These are phyloP conservation scores for Bjerkandera adusta DNA, from an alignment of 1,284 basidiomycete species.

Conservation along the genomic window DNA sequence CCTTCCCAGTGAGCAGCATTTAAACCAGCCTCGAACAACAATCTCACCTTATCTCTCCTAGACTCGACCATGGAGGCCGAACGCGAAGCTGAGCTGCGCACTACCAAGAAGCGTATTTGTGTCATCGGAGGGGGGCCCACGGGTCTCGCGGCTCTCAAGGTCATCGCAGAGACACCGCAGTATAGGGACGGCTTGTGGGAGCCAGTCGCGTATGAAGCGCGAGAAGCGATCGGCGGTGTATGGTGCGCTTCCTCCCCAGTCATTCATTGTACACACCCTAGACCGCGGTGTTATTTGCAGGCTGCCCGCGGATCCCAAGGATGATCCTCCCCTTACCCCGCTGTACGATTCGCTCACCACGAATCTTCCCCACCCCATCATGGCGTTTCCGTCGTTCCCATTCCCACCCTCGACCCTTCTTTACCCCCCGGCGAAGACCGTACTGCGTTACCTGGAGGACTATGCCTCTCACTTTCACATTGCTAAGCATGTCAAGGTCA, in stretches of 20 bases:
- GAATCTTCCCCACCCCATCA: conserved; percentile 73
- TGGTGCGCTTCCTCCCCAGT: conserved; percentile 48
- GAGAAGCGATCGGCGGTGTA: conserved; percentile 66
- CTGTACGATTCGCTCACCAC: conserved; percentile 75
- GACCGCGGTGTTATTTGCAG: conserved; percentile 36
- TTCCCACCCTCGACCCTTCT: conserved; percentile 71
- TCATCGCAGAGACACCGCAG: conserved; percentile 54
- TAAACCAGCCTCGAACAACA: not conserved
- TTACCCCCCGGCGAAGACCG: conserved; percentile 55
- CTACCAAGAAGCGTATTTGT: conserved; percentile 41
- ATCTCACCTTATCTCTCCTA: not conserved
- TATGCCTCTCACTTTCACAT: conserved; percentile 62
- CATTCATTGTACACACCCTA: not conserved
- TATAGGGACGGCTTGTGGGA: conserved; percentile 58
- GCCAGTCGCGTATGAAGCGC: conserved; percentile 56
- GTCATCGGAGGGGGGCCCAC: conserved; percentile 69
- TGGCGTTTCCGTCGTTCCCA: conserved; percentile 60
- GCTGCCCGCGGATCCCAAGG: conserved; percentile 50
- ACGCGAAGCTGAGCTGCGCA: not conserved
- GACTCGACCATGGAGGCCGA: conserved; percentile 7
- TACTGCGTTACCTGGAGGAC: conserved; percentile 58
- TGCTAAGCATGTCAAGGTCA: conserved; percentile 51
- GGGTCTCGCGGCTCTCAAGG: conserved; percentile 66
- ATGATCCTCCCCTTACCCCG: conserved; percentile 59
- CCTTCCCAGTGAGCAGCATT: conserved; percentile 4